These are phyloP conservation scores for Phytophthora meadii DNA, from an alignment of 352 stramenopile species.

Conservation along the genomic window DNA sequence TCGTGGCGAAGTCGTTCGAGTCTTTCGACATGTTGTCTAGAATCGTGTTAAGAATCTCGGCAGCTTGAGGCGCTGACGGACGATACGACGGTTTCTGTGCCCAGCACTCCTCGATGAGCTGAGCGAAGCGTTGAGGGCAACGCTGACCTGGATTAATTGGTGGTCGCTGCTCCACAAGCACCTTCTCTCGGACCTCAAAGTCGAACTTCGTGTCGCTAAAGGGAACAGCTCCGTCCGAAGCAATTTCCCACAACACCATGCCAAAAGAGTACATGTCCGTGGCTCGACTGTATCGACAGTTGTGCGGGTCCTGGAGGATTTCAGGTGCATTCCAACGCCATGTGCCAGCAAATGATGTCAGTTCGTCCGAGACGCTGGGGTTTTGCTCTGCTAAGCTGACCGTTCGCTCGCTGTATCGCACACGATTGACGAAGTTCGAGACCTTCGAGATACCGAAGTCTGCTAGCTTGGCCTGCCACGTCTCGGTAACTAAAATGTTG, in stretches of 20 bases:
- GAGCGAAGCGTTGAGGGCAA: constrained; percentile 61
- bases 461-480: constrained; percentile 73
- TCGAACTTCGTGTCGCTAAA: constrained; percentile 75
- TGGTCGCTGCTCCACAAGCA: constrained; percentile 59
- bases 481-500: constrained; percentile 79
- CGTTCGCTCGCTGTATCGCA: constrained; percentile 44
- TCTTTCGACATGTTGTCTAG: constrained; percentile 58
- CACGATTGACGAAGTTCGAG: constrained; percentile 51
- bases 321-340: constrained; percentile 80
- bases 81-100: constrained; percentile 50
- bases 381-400: constrained; percentile 45
- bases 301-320: constrained; percentile 69
- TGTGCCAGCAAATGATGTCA: constrained; percentile 71
- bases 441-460: constrained; percentile 65
- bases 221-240: constrained; percentile 61
- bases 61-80: constrained; percentile 54
- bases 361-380: constrained; percentile 55
- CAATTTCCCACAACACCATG: constrained; percentile 80
- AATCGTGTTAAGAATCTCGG: constrained; percentile 59
- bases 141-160: constrained; percentile 53
- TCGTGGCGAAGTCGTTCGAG: constrained; percentile 39
- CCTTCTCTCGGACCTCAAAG: constrained; percentile 72
- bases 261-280: constrained; percentile 83
- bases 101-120: constrained; percentile 73
- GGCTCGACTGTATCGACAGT: constrained; percentile 64